These are phyloP conservation scores for Colletotrichum australisinense DNA, from an alignment of 2,329 filamentous ascomycete genomes.

Conservation along the genomic window DNA sequence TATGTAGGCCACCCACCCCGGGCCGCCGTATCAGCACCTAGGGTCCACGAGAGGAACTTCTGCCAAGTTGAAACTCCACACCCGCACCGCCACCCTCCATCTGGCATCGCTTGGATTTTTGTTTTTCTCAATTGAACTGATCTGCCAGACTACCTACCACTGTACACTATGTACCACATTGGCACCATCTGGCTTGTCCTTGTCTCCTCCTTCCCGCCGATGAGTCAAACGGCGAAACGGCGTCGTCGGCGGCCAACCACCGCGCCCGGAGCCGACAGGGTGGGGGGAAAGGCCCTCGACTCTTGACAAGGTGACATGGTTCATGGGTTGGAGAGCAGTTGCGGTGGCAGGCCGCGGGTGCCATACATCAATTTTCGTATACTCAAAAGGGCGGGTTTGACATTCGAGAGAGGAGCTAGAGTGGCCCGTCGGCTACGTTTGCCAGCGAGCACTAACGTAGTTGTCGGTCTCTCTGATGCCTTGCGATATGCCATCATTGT, in stretches of 20 bases:
- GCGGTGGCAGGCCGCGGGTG: not conserved
- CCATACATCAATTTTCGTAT: not conserved
- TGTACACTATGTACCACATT: too few species aligned
- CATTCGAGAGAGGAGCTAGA: not conserved
- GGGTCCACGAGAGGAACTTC: conserved; percentile 33
- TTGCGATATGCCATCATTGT: not conserved
- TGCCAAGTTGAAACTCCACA: conserved; percentile 32
- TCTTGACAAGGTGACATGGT: not conserved
- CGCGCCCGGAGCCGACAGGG: not conserved
- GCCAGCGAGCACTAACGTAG: not conserved
- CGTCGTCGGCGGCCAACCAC: conserved; percentile 14
- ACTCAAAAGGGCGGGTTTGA: not conserved
- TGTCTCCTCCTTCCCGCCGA: conserved; percentile 6
- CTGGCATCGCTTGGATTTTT: not conserved
- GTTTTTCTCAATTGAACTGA: not conserved
- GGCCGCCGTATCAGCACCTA: conserved; percentile 4
- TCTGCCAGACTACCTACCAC: not conserved
- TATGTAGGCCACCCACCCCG: not conserved
- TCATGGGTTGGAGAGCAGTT: not conserved
- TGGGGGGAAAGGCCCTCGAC: not conserved
- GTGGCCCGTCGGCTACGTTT: not conserved
- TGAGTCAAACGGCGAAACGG: conserved; percentile 30
- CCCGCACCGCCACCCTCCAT: conserved; percentile 8
- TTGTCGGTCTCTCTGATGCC: not conserved
- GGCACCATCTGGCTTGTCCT: not conserved